These are phyloP conservation scores for Neofusicoccum cordaticola DNA, from an alignment of 2,329 filamentous ascomycete species.

Conservation along the genomic window DNA sequence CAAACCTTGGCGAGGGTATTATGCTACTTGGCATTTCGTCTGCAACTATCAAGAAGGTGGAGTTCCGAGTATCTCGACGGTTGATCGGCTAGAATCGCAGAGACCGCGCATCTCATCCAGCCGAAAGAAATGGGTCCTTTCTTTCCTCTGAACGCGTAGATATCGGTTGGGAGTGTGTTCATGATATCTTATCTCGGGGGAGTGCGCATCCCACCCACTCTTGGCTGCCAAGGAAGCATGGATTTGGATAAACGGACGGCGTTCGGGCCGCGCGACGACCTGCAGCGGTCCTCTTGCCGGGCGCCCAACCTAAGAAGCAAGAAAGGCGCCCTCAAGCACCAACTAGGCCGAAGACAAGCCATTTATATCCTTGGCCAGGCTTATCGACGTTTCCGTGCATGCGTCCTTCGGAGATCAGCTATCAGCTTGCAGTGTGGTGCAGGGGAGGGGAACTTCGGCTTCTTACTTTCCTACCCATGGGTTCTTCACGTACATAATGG, in stretches of 20 bases:
- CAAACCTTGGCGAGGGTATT: too few relatives aligned
- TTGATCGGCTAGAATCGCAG: not conserved
- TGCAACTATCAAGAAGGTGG: not conserved
- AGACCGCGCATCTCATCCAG: not conserved
- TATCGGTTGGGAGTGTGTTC: not conserved
- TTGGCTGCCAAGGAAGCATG: not conserved
- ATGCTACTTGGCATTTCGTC: not conserved
- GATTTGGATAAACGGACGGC: not conserved
- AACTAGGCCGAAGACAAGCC: not conserved
- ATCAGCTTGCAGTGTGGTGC: not conserved
- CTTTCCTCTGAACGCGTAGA: not conserved
- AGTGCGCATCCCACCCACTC: not conserved
- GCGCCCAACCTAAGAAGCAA: not conserved
- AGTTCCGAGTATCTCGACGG: not conserved
- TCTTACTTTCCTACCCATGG: not conserved
- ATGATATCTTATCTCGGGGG: not conserved
- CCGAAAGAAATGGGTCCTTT: not conserved
- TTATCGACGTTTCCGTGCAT: not conserved
- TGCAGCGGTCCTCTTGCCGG: not conserved
- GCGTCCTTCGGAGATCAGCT: slow-evolving; percentile 1
- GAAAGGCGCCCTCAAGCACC: not conserved
- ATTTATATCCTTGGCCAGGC: not conserved
- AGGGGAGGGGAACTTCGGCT: not conserved
- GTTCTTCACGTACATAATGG: not conserved
- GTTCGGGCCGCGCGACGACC: not conserved